Evolutionary conservation across 1,139 yeast species (phyloP), one percentile per base, ranked within the genome.

Genomic region (Kodamaea derodonti): DNA sequence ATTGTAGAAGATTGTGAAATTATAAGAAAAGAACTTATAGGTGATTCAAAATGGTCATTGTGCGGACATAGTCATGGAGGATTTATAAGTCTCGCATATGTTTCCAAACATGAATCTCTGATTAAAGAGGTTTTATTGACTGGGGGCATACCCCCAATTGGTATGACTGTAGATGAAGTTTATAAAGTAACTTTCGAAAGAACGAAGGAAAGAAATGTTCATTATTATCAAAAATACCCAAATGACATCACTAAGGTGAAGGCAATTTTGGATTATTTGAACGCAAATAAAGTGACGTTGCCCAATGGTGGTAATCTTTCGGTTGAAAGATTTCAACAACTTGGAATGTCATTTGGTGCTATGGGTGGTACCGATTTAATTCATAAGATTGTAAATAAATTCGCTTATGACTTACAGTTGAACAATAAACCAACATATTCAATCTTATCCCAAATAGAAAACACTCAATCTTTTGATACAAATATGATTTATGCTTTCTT

Each of bases 1-100:
- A 72, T 75, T 30, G 69, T 74, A 1, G 60, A 60, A 33, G 83
- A 77, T 46, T 61, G 70, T 35, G 82, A 77, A 43, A 20, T 37
- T 5, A 66, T 76, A 29, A 54, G 81, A 35, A 42, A 43, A 13
- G 41, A 45, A 1, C 55, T 76, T 32, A 41, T 71, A 12, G 65
- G 63, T 1, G 24, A 33, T 3, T 47, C 45, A 8, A 67, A 69
- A 49, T 73, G 80, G 80, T 62, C 78, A 2, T 42, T 76, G 15
- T 48, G 70, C 30, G 83, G 83, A 5, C 82, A 76, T 46, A 71
- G 78, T 1, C 76, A 65, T 44, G 83, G 82, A 5, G 82, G 83
- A 0, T 77, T 76, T 45, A 62, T 74, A 38, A 54, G 66, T 17
- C 62, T 72, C 41, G 67, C 75, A 1, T 77, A 77, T 49, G 54